phyloP scores from a whole-genome alignment of 345 rosid species.

The Citropsis articulata region DNA sequence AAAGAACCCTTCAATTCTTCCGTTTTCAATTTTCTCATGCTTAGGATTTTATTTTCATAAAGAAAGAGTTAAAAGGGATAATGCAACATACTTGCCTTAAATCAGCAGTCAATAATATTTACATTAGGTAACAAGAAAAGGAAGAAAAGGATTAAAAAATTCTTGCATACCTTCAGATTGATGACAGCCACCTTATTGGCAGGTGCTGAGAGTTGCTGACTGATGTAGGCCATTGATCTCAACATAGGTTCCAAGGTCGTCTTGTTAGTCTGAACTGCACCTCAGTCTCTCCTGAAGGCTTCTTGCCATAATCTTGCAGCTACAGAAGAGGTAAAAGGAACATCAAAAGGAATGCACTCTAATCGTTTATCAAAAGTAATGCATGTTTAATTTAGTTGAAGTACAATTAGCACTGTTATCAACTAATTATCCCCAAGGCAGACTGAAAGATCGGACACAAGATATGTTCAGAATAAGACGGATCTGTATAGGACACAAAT shows the following conservation, averaged over 20 bases:
- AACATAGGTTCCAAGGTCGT: slow-evolving; percentile 62
- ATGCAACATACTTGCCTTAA: background rate
- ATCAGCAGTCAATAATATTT: background rate
- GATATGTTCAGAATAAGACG: background rate
- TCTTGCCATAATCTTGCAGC: slow-evolving; percentile 61
- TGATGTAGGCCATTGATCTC: slow-evolving; percentile 64
- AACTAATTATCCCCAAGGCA: background rate
- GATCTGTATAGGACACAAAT: background rate
- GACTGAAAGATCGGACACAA: background rate
- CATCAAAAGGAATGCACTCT: slow-evolving; percentile 4
- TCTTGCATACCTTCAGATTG: slow-evolving; percentile 49
- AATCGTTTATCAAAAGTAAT: background rate
- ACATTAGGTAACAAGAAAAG: background rate
- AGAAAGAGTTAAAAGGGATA: background rate
- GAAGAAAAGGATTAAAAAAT: background rate
- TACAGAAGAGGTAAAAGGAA: slow-evolving; percentile 15
- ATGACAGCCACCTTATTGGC: slow-evolving; percentile 64
- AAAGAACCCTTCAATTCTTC: background rate
- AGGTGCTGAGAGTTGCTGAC: slow-evolving; percentile 60
- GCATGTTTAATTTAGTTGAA: slow-evolving; percentile 1
- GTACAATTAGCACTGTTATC: background rate
- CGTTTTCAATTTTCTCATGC: background rate
- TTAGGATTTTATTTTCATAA: background rate
- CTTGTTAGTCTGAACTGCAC: slow-evolving; percentile 62
- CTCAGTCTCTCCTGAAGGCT: slow-evolving; percentile 50